phyloP scores from a whole-genome alignment of 2,329 filamentous ascomycete genomes.

The Lecanoromycetidae sp. region DNA sequence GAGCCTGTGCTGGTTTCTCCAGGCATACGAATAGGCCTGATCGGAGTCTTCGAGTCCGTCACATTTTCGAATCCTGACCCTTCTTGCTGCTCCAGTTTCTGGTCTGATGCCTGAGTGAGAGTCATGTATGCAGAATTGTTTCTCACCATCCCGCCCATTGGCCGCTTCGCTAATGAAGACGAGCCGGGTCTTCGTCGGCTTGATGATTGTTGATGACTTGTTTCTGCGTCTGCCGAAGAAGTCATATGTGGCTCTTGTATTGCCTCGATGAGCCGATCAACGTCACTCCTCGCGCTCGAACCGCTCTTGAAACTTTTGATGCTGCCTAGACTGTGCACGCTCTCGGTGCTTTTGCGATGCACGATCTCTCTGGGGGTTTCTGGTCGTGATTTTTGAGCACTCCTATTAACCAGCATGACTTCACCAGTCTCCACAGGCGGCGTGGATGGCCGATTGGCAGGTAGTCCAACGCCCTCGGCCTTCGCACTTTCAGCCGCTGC shows the following conservation, averaged over 20 bases:
- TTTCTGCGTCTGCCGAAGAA: background rate
- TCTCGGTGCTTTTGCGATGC: conserved; percentile 26
- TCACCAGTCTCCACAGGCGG: conserved; percentile 25
- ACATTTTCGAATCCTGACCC: conserved; percentile 13
- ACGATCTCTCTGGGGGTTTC: conserved; percentile 14
- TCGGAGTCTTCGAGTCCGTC: conserved; percentile 15
- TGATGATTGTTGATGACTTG: background rate
- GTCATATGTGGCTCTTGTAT: conserved; percentile 28
- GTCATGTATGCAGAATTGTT: background rate
- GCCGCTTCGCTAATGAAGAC: background rate
- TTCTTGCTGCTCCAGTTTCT: conserved; percentile 4
- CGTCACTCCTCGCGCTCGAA: conserved; percentile 25
- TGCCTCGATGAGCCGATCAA: conserved; percentile 32
- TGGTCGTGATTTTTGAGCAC: conserved; percentile 10
- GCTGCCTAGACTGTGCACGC: conserved; percentile 24
- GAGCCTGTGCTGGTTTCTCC: conserved; percentile 14
- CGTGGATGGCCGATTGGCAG: conserved; percentile 22
- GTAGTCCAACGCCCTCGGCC: conserved; percentile 13
- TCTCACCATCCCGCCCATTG: background rate
- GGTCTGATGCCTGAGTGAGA: background rate
- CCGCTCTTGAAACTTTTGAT: conserved; percentile 20
- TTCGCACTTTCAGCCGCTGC: conserved; percentile 23
- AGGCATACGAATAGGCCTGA: conserved; percentile 18
- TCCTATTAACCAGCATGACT: conserved; percentile 28
- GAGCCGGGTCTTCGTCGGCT: conserved; percentile 5